A percentile compares a stretch with the other conserved stretches of the same genome.
These are phyloP conservation scores for Acacia acuminata DNA, from an alignment of 306 rosid species.

Conservation along the genomic window DNA sequence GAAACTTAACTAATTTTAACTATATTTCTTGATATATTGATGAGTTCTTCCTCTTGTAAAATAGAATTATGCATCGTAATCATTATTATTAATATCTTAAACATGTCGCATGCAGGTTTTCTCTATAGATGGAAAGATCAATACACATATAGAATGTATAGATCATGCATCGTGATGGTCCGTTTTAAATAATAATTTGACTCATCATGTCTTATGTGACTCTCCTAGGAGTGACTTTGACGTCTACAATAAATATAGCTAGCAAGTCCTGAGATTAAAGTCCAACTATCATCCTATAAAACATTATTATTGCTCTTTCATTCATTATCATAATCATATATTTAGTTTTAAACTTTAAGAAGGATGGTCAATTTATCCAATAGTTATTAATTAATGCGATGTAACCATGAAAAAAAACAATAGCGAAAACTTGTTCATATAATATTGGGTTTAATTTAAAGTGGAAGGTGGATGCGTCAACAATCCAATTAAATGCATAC, in stretches of 20 bases:
- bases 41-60: not conserved
- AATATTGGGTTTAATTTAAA: not conserved
- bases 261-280: not conserved
- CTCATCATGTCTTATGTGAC: conserved; percentile 9
- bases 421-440: too few species aligned
- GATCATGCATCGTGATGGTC: not conserved
- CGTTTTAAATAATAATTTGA: conserved; percentile 19
- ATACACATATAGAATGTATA: not conserved
- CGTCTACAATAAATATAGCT: not conserved
- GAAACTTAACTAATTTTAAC: too few species aligned
- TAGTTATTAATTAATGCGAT: not conserved
- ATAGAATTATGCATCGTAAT: not conserved
- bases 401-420: too few species aligned
- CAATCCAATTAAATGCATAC: not conserved
- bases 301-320: not conserved
- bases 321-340: not conserved
- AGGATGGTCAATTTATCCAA: not conserved
- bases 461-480: not conserved
- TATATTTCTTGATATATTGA: too few species aligned
- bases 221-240: not conserved
- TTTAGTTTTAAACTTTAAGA: not conserved
- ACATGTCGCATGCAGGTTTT: conserved; percentile 29
- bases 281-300: not conserved
- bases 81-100: conserved; percentile 28
- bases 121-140: not conserved